Evolutionary conservation across 1,284 basidiomycete genomes (phyloP), one percentile per base, ranked within the genome.

Genomic region (Trametes hirsuta): DNA sequence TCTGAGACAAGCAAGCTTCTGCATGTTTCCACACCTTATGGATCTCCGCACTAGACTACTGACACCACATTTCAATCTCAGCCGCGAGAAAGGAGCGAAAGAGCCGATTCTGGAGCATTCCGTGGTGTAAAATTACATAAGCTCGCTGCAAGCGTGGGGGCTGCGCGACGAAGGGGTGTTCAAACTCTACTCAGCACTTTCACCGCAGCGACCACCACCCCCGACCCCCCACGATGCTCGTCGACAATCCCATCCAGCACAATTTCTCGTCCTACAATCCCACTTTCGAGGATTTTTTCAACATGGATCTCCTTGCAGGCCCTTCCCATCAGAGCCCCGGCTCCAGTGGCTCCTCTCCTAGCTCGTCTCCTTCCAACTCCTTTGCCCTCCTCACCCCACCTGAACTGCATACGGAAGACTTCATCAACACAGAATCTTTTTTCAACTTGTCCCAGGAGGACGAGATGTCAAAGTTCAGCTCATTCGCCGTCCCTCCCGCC

Each of bases 251-350:
- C 18, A 54, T 71, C 34, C 69, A 68, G 50, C 63, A 68, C 45
- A 65, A 56, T 6, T 72, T 71, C 45, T 55, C 68, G 41, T 58
- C 70, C 18, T 65, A 64, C 47, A 65, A 65, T 36, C 62, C 71
- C 45, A 61, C 66, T 36, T 71, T 82, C 59, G 82, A 84, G 66
- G 81, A 83, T 63, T 82, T 81, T 63, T 77, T 83, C 74, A 81
- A 84, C 65, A 72, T 84, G 69, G 81, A 83, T 58, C 71, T 80
- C 18, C 71, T 77, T 48, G 62, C 66, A 41, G 67, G 69, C 40
- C 63, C 74, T 8, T 69, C 69, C 44, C 63, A 67, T 47, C 56
- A 64, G 61, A 59, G 64, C 53, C 57, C 68, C 44, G 59, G 62
- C 54, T 65, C 72, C 49, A 63, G 69, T 71, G 56, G 75, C 24